Percentiles rank a stretch among this genome's conserved stretches.
Conservation (phyloP, 2,329 filamentous ascomycete species). For the Geoglossum cookeanum region DNA sequence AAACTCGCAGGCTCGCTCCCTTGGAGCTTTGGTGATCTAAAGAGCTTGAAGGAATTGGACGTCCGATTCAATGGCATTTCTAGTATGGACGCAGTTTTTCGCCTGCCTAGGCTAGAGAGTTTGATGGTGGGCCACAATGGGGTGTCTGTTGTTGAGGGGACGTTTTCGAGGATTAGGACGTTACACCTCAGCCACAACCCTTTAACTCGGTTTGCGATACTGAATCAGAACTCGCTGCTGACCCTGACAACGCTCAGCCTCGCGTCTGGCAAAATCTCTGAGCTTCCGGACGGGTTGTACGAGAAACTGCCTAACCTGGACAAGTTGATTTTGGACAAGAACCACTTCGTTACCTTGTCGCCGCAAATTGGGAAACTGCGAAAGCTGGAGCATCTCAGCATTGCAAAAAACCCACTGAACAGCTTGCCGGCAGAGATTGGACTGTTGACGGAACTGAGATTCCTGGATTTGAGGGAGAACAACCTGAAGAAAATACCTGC, state of each 20-base stretch:
- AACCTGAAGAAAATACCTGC: slow-evolving; percentile 76
- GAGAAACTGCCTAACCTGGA: slow-evolving; percentile 73
- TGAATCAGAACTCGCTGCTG: slow-evolving; percentile 48
- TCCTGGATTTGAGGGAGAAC: slow-evolving; percentile 81
- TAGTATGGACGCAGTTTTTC: slow-evolving; percentile 71
- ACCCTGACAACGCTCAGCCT: slow-evolving; percentile 76
- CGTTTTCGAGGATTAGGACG: slow-evolving; percentile 67
- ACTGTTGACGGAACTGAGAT: slow-evolving; percentile 63
- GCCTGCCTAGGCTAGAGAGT: slow-evolving; percentile 71
- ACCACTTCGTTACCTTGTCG: slow-evolving; percentile 84
- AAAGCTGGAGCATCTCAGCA: slow-evolving; percentile 77
- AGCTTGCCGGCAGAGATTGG: slow-evolving; percentile 77
- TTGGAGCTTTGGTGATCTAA: slow-evolving; percentile 48
- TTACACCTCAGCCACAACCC: slow-evolving; percentile 89
- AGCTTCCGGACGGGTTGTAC: slow-evolving; percentile 72
- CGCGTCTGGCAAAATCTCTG: slow-evolving; percentile 76
- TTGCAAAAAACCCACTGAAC: slow-evolving; percentile 76
- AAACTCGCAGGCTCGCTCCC: slow-evolving; percentile 60
- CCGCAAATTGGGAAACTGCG: slow-evolving; percentile 66
- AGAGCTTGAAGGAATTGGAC: slow-evolving; percentile 74
- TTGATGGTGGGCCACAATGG: slow-evolving; percentile 82
- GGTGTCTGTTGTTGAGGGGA: slow-evolving; percentile 74
- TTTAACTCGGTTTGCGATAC: slow-evolving; percentile 68
- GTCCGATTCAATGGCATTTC: slow-evolving; percentile 83
- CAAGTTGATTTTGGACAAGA: slow-evolving; percentile 77